Percentiles rank a stretch among this genome's conserved stretches.
Conservation (phyloP, 495 filamentous ascomycete genomes). For the Entonaema liquescens region DNA sequence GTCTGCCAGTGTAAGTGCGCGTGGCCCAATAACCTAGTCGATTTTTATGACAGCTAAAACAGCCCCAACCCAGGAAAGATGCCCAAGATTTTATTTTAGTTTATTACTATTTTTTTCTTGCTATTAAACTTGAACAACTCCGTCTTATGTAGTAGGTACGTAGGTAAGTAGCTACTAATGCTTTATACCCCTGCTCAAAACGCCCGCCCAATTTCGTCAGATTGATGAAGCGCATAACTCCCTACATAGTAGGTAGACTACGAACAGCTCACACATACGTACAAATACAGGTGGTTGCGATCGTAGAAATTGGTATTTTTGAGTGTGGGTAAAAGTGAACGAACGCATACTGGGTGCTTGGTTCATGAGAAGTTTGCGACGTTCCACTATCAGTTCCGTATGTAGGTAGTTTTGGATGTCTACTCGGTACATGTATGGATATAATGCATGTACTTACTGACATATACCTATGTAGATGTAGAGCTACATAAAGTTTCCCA, state of each 20-base stretch:
- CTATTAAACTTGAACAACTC: neutral
- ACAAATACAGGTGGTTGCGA: neutral
- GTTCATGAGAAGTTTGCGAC: neutral
- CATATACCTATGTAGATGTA: no score
- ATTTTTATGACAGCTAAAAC: neutral
- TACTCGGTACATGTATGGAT: neutral
- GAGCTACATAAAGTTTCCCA: no score
- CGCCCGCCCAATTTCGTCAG: conserved; percentile 32
- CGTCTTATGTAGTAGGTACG: neutral
- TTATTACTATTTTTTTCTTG: neutral
- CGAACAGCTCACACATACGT: neutral
- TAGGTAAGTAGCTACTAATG: neutral
- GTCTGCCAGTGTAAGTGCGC: neutral
- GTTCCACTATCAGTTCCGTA: neutral
- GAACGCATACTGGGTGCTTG: neutral
- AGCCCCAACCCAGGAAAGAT: conserved; percentile 11
- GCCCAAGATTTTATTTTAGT: neutral
- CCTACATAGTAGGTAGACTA: no score
- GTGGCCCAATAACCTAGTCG: neutral
- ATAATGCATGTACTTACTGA: no score
- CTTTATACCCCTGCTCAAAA: conserved; percentile 7
- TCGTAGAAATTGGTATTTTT: neutral
- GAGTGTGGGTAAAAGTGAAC: neutral
- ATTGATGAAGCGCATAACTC: conserved; percentile 23
- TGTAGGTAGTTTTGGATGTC: neutral